Base-by-base conservation (phyloP, 768 basidiomycete genomes). In the Rhizopogon sp. region DNA sequence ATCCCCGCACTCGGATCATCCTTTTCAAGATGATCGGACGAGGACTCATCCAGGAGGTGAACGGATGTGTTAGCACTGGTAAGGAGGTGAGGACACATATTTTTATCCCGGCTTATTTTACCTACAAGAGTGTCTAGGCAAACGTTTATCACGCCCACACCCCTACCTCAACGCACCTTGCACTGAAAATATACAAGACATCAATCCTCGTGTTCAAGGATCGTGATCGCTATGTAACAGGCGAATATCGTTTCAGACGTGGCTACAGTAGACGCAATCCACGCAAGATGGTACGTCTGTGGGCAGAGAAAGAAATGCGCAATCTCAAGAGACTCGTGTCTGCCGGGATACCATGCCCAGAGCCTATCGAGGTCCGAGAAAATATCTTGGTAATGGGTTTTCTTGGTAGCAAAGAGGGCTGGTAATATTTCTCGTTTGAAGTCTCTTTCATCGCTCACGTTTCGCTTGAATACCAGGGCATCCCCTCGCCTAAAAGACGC, bases 251-350 rank as follows among this genome's bases (percentile, higher is more conserved):
- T n/a, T 98, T 98, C 75, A 80, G 92, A 46, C 81, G 87, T 54
- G 95, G 95, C 25, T 93, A 93, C 70, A 85, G 83, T 64, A 86
- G 87, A 55, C 85, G 81, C 58, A 99, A 98, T 66, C 96, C 97
- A 14, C 83, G 97, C 28, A 99, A 99, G 74, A 98, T 99, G 96
- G 95, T 99, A 17, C 81, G 93, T 14, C 71, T 98, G 3, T 99
- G 97, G 97, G 97, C 97, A 2, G 97, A 99, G 72, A 99, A 99
- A 73, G 97, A 99, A 70, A 89, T 98, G 88, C 84, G 97, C 22
- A 99, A 99, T 67, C 74, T 99, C 58, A 87, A 88, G 66, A 81
- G 97, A 33, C 73, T 99, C 44, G 77, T 81, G 8, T 72, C 84
- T n/a, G 91, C 91, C 17, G 94, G 90, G 0, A 82, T 99, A 50